A percentile compares a stretch with the other conserved stretches of the same genome.
Conservation (phyloP, 2,329 filamentous ascomycete species). For the Colletotrichum sansevieriae region DNA sequence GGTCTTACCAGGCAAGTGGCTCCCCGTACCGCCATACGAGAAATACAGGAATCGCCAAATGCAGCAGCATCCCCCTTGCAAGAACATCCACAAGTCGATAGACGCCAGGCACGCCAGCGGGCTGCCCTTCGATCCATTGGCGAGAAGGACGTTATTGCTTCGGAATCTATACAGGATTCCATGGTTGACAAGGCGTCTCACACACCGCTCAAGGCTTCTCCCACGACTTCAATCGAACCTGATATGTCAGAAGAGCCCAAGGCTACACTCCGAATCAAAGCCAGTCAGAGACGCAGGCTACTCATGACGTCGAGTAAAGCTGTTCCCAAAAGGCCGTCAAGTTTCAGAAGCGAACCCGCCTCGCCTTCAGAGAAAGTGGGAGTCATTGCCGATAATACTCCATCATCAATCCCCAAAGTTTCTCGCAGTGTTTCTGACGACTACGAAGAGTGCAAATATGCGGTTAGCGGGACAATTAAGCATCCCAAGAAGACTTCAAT, state of each 20-base stretch:
- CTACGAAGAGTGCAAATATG: neutral
- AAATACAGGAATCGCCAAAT: too few species aligned
- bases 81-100: too few species aligned
- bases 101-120: too few species aligned
- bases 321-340: neutral
- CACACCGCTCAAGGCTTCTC: neutral
- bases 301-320: constrained; percentile 58
- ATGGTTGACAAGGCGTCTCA: neutral
- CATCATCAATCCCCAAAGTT: neutral
- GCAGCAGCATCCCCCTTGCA: too few species aligned
- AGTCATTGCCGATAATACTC: neutral
- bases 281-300: constrained; percentile 62
- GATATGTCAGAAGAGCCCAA: constrained; percentile 46
- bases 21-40: too few species aligned
- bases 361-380: too few species aligned
- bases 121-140: too few species aligned
- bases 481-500: too few species aligned
- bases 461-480: neutral
- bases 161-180: neutral
- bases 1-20: too few species aligned
- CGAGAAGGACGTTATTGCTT: too few species aligned
- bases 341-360: too few species aligned
- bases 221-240: too few species aligned
- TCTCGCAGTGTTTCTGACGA: neutral
- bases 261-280: constrained; percentile 61